Conservation (phyloP, 1,284 basidiomycete species). For the Moesziomyces aphidis region DNA sequence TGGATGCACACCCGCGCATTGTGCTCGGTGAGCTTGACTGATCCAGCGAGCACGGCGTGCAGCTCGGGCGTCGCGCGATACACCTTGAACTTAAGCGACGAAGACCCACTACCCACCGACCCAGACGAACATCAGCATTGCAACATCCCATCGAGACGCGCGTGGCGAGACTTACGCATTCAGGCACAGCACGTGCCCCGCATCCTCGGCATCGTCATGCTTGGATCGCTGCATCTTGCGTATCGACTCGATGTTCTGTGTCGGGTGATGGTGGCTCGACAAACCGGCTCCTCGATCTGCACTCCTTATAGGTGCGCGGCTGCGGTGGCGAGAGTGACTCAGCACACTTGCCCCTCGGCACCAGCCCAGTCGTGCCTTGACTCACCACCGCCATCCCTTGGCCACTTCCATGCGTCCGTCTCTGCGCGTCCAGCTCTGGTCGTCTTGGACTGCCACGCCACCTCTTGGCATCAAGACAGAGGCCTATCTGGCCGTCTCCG, state of each 20-base stretch:
- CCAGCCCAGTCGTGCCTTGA: neutral
- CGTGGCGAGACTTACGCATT: neutral
- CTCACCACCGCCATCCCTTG: neutral
- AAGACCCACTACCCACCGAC: constrained; percentile 23
- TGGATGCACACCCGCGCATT: neutral
- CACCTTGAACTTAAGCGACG: constrained; percentile 44
- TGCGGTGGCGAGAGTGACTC: neutral
- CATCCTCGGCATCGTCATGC: too few species aligned
- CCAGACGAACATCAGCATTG: neutral
- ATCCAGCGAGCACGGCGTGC: neutral
- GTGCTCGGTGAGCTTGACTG: constrained; percentile 1
- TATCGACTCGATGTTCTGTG: too few species aligned
- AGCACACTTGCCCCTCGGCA: neutral
- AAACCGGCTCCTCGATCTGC: too few species aligned
- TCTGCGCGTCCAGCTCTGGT: too few species aligned
- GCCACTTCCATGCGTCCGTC: too few species aligned
- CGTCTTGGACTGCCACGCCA: too few species aligned
- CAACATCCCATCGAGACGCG: neutral
- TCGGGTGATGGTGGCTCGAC: too few species aligned
- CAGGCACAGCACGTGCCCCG: neutral
- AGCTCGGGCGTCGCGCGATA: constrained; percentile 3
- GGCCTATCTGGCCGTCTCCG: too few species aligned
- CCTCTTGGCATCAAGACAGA: too few species aligned
- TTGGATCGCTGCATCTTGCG: too few species aligned
- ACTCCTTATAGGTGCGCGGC: too few species aligned